Conservation (phyloP, 768 basidiomycete species). For the Hygrocybe punicea region DNA sequence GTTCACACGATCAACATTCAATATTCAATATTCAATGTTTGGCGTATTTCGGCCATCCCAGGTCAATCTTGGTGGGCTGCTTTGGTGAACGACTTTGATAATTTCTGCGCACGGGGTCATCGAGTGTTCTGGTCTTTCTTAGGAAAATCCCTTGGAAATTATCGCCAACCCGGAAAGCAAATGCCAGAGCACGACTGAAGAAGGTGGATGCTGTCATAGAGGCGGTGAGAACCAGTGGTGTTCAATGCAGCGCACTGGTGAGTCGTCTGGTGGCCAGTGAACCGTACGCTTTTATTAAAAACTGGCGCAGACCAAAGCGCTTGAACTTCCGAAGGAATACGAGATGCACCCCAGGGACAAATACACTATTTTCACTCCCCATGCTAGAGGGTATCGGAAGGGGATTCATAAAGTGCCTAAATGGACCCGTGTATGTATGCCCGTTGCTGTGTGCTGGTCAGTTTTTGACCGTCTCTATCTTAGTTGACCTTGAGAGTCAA, state of each 20-base stretch:
- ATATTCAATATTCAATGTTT: too few relatives aligned
- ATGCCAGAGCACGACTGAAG: conserved; percentile 83
- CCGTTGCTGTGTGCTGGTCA: background rate
- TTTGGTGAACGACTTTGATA: conserved; percentile 58
- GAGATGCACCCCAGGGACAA: conserved; percentile 94
- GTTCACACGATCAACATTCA: conserved; percentile 2
- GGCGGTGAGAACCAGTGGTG: conserved; percentile 76
- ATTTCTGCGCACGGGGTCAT: background rate
- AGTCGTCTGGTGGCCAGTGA: background rate
- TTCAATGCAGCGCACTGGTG: conserved; percentile 70
- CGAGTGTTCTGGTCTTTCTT: conserved; percentile 3
- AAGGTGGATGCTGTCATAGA: conserved; percentile 93
- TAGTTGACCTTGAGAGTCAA: conserved; percentile 85
- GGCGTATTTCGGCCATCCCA: conserved; percentile 77
- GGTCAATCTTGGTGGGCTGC: conserved; percentile 68
- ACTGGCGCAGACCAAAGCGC: conserved; percentile 54
- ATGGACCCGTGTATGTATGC: conserved; percentile 76
- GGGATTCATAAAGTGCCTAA: conserved; percentile 98
- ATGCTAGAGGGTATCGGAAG: conserved; percentile 76
- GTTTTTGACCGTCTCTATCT: conserved; percentile 6
- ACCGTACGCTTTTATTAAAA: background rate
- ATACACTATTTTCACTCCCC: conserved; percentile 84
- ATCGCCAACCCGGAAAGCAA: conserved; percentile 88
- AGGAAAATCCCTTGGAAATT: conserved; percentile 97
- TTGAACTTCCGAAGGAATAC: conserved; percentile 86